These are phyloP conservation scores for Vaccinium macrocarpon DNA, from an alignment of 148 eudicot genomes.

Conservation along the genomic window DNA sequence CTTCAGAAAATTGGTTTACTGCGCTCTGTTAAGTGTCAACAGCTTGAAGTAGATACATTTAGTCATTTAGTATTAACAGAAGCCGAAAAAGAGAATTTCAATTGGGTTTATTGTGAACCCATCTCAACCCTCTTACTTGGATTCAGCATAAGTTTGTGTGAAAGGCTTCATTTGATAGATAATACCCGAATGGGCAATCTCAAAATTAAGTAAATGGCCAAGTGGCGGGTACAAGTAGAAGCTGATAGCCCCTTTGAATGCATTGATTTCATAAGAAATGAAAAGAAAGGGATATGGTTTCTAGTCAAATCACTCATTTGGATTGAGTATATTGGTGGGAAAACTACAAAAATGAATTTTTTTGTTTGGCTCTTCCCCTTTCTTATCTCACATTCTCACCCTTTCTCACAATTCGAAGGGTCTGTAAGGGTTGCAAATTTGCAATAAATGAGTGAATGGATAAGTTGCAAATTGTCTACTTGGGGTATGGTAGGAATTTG, in stretches of 20 bases:
- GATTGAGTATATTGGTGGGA: too few relatives aligned
- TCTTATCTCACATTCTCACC: too few relatives aligned
- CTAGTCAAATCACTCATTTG: too few relatives aligned
- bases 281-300: too few relatives aligned
- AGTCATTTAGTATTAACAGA: neutral
- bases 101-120: neutral
- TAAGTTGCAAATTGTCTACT: neutral
- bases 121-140: neutral
- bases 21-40: neutral
- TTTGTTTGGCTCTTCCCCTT: too few relatives aligned
- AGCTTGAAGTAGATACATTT: neutral
- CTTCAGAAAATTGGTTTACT: neutral
- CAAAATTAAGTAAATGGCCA: neutral
- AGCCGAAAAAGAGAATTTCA: neutral
- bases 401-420: too few relatives aligned
- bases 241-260: neutral
- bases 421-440: too few relatives aligned
- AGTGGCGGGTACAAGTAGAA: neutral
- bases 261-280: too few relatives aligned
- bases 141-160: neutral
- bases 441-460: too few relatives aligned
- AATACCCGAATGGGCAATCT: neutral
- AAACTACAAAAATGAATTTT: too few relatives aligned
- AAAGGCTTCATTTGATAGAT: neutral
- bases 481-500: neutral